Evolutionary conservation across 2,329 filamentous ascomycete genomes (phyloP).

Genomic region (Tolypocladium guangdongense): DNA sequence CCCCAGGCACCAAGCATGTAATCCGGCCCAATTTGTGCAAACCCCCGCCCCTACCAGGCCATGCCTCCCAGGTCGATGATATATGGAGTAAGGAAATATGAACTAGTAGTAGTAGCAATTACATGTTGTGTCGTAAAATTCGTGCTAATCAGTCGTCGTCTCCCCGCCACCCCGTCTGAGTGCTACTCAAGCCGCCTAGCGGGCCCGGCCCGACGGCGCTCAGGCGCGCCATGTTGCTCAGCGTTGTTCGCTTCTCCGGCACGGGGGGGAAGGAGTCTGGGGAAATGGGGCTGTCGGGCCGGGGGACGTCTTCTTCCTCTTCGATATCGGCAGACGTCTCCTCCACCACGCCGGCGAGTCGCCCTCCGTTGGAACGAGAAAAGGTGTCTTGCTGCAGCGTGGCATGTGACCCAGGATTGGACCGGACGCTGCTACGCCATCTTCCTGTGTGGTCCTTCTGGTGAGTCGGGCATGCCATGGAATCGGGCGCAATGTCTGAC

Average conservation of each 20-base stretch:
- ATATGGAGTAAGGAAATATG: not conserved
- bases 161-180: conserved; percentile 27
- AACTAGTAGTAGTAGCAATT: not conserved
- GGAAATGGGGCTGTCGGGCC: conserved; percentile 31
- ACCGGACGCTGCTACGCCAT: not conserved
- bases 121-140: not conserved
- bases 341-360: not conserved
- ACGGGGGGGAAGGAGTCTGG: conserved; percentile 18
- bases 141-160: conserved; percentile 22
- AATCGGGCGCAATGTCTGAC: not conserved
- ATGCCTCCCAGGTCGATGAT: not conserved
- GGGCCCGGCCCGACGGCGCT: conserved; percentile 19
- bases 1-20: not conserved
- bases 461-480: not conserved
- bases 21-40: not conserved
- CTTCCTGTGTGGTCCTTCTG: not conserved
- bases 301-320: conserved; percentile 19
- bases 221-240: conserved; percentile 27
- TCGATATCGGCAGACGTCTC: conserved; percentile 2
- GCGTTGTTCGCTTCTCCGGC: conserved; percentile 10
- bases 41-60: not conserved
- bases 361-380: not conserved
- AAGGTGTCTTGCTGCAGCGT: conserved; percentile 2
- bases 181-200: conserved; percentile 8
- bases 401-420: conserved; percentile 7